Base-by-base conservation (phyloP, 208 protist species). In the Hexamita inflata region DNA sequence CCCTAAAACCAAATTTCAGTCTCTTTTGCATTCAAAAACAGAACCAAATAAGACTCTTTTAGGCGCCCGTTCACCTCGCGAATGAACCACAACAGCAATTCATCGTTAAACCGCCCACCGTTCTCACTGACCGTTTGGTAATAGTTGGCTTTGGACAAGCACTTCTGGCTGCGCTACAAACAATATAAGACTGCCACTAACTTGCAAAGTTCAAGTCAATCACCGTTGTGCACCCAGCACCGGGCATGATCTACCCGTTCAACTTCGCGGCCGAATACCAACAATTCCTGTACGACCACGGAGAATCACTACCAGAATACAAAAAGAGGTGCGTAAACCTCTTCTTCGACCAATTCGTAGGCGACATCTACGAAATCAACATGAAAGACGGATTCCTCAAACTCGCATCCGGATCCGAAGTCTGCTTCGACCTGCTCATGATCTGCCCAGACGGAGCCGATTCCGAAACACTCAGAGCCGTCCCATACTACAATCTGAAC, bases 361-460 rank as follows among this genome's bases (percentile, higher is more conserved):
- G 64, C 7, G 64, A 70, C 9, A 70, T 70, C 4, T 15, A 42
- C 7, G 64, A 70, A 38, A 11, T 70, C 7, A 15, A n/a, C n/a
- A 7, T 70, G 9, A 7, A 70, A 32, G 42, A 40, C 15, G 40
- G 64, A 15, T 15, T 49, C 11, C 9, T 70, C 11, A 70, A 70
- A 34, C 64, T 70, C 35, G 64, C 64, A 49, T 42, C 30, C 9
- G 64, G 64, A 2, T 29, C 64, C 7, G 64, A 70, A 49, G 15
- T 70, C n/a, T 15, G 64, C 11, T 70, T 70, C 38, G 64, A 70
- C 38, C 15, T 70, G 28, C 26, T 70, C 7, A 32, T 70, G 15
- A 49, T 70, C 11, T 70, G 64, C n/a, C 64, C 64, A 40, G 64
- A 70, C 9, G 64, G 64, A 11, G 38, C 26, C 35, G 64, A 70